These are phyloP conservation scores for Hansenula sp. DNA, from an alignment of 1,139 yeast species.

Conservation along the genomic window DNA sequence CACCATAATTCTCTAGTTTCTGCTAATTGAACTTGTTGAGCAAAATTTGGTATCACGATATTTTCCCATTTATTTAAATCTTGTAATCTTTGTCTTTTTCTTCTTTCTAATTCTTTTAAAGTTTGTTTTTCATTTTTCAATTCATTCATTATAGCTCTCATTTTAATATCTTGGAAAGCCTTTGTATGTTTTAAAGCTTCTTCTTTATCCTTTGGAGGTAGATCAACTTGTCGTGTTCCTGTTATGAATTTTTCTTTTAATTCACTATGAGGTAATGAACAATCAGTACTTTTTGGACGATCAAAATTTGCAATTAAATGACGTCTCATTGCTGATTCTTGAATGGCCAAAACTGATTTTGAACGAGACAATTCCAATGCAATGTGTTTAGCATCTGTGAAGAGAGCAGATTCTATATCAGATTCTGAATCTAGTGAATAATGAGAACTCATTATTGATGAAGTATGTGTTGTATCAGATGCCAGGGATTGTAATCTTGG, in stretches of 20 bases:
- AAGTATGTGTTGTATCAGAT: conserved; percentile 38
- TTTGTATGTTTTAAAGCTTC: conserved; percentile 54
- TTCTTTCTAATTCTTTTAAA: conserved; percentile 25
- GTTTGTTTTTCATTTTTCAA: conserved; percentile 30
- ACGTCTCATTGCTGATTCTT: conserved; percentile 36
- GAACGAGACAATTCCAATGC: conserved; percentile 28
- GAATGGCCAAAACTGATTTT: conserved; percentile 34
- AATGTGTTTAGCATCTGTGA: conserved; percentile 48
- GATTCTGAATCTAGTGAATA: conserved; percentile 9
- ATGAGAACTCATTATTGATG: conserved; percentile 33
- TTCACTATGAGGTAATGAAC: conserved; percentile 17
- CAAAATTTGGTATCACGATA: conserved; percentile 36
- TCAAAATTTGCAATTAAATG: conserved; percentile 26
- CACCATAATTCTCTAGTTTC: conserved; percentile 56
- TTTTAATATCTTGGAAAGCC: conserved; percentile 49
- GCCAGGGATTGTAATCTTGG: conserved; percentile 21
- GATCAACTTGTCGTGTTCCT: conserved; percentile 57
- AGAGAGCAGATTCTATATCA: conserved; percentile 11
- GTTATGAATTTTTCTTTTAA: conserved; percentile 33
- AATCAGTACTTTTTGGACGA: conserved; percentile 13
- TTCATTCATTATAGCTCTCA: conserved; percentile 41
- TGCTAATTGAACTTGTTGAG: conserved; percentile 31
- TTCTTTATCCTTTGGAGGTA: conserved; percentile 58
- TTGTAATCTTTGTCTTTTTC: conserved; percentile 27
- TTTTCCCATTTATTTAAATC: conserved; percentile 43